Base-by-base conservation (phyloP, 1,284 basidiomycete species). In the Pseudozyma tsukubaensis region DNA sequence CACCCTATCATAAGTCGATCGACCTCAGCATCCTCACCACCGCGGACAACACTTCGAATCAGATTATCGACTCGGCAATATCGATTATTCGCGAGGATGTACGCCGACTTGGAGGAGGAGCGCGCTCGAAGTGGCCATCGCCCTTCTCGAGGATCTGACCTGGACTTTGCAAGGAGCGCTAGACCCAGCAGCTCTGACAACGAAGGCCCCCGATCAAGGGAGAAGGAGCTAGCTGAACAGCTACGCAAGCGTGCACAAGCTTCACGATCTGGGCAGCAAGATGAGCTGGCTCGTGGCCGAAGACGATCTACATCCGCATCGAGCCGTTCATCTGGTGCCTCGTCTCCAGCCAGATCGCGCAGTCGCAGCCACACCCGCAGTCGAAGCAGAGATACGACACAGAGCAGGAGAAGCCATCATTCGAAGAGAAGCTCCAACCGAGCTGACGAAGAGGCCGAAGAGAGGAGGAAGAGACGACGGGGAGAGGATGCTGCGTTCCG, bases 181-280 rank as follows among this genome's bases (percentile, higher is more conserved):
- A 59, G 50, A 39, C 44, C 43, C 11, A 53, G 34, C 16, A 42
- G 58, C 21, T 21, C 47, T 13, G 53, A 52, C 48, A 54, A 49
- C 36, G 44, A 59, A 21, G 59, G 50, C 0, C 49, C 62, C 18
- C 57, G 61, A 0, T 76, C 78, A 9, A 59, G 82, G 19, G 82
- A 84, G 52, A 71, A 71, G 40, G 77, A 82, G 55, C 68, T 84
- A 8, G 78, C 79, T 24, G 81, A 83, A 43, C 76, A 83, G 59
- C 70, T 83, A 18, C 70, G 82, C 13, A 80, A 68, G 45, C 69
- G 72, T 51, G 80, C 74, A 3, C 68, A 63, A 37, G 76, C 72
- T 13, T 77, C 77, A 4, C 68, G 77, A 13, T 44, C 65, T 13
- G 51, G 34, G 13, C 36, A 43, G 19, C 51, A 45, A 32, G 69